Evolutionary conservation across 345 rosid genomes (phyloP).

Genomic region (Populus pruinosa): DNA sequence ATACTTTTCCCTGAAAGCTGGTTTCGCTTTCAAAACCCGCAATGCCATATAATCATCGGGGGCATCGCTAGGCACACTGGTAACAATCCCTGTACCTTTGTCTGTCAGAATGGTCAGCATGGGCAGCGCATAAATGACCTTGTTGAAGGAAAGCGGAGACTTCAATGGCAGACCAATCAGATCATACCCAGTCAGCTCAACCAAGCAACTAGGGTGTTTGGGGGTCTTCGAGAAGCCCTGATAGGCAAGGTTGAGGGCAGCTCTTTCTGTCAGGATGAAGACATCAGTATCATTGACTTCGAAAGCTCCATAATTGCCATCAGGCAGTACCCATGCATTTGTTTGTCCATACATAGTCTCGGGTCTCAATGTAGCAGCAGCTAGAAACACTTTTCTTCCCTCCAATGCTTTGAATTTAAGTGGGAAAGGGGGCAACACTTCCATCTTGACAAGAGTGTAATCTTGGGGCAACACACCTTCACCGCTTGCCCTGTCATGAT

Average conservation of each 20-base stretch:
- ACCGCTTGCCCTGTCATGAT: conserved; percentile 90
- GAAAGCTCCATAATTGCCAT: conserved; percentile 90
- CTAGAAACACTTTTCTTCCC: conserved; percentile 75
- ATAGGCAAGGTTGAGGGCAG: conserved; percentile 87
- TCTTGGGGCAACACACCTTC: conserved; percentile 99
- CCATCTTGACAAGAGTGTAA: conserved; percentile 87
- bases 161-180: conserved; percentile 78
- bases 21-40: conserved; percentile 75
- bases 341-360: conserved; percentile 98
- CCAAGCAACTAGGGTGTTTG: conserved; percentile 69
- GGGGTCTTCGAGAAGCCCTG: conserved; percentile 72
- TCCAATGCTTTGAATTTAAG: conserved; percentile 56
- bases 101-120: conserved; percentile 88
- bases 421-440: conserved; percentile 66
- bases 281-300: conserved; percentile 80
- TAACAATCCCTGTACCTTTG: conserved; percentile 95
- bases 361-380: conserved; percentile 89
- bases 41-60: conserved; percentile 91
- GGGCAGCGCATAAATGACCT: conserved; percentile 84
- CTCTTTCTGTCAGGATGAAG: conserved; percentile 64
- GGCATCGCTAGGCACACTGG: conserved; percentile 95
- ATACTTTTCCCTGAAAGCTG: conserved; percentile 66
- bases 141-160: conserved; percentile 65
- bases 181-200: conserved; percentile 79
- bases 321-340: conserved; percentile 94